Conservation (phyloP, 163 green algal species). For the Scenedesmus sp. region DNA sequence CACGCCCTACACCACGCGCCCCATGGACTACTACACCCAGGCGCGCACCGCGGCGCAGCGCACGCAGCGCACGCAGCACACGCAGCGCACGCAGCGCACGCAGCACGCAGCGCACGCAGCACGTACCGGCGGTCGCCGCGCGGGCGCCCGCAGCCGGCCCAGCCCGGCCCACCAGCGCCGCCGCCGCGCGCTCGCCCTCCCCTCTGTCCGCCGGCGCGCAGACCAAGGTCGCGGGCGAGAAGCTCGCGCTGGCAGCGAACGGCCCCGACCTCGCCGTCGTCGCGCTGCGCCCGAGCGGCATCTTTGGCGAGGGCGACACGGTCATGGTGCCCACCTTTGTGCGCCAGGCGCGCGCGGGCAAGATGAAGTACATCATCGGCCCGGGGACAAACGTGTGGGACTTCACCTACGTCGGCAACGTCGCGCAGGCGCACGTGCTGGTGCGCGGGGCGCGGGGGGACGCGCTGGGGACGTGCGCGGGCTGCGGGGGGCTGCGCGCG, state of each 20-base stretch:
- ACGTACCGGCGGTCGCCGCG: too few relatives aligned
- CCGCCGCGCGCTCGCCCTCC: neutral
- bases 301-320: constrained; percentile 90
- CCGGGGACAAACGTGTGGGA: constrained; percentile 87
- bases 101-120: too few relatives aligned
- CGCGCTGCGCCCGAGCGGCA: constrained; percentile 84
- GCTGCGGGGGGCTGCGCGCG: too few relatives aligned
- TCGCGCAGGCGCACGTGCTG: constrained; percentile 77
- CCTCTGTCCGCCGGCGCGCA: neutral
- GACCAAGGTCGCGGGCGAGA: constrained; percentile 74
- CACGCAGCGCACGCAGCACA: too few relatives aligned
- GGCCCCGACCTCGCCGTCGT: constrained; percentile 64
- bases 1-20: constrained; percentile 71
- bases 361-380: constrained; percentile 96
- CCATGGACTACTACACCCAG: constrained; percentile 91
- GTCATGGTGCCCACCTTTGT: constrained; percentile 84
- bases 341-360: constrained; percentile 75
- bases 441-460: too few relatives aligned
- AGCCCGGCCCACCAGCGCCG: too few relatives aligned
- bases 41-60: too few relatives aligned
- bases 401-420: constrained; percentile 94
- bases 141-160: too few relatives aligned
- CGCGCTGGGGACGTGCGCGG: neutral
- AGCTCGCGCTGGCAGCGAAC: constrained; percentile 68
- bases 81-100: too few relatives aligned